Evolutionary conservation across 371 early-diverging fungal species (phyloP).

Genomic region (Syncephalastrum monosporum): DNA sequence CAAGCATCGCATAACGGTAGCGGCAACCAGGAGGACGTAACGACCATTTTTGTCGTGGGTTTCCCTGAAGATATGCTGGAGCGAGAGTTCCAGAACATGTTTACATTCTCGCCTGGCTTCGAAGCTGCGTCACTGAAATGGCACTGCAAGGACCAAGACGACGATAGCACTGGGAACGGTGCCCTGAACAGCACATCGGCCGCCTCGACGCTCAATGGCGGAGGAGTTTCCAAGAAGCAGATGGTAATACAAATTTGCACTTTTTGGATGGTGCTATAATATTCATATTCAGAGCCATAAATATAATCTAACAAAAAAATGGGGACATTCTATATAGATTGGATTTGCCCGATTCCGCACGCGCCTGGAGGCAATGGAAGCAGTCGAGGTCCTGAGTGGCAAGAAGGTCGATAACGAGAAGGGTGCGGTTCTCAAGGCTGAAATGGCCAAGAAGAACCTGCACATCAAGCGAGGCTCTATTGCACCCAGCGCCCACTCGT

Average conservation of each 20-base stretch:
- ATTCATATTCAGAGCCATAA: slow-evolving; percentile 9
- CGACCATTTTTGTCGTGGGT: slow-evolving; percentile 96
- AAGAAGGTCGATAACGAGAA: slow-evolving; percentile 39
- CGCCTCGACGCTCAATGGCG: slow-evolving; percentile 20
- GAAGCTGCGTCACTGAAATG: slow-evolving; percentile 93
- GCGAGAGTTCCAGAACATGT: slow-evolving; percentile 97
- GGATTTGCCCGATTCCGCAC: slow-evolving; percentile 45
- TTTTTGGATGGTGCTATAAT: not conserved
- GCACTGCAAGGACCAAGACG: slow-evolving; percentile 63
- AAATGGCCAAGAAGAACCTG: slow-evolving; percentile 53
- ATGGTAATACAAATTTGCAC: slow-evolving; percentile 65
- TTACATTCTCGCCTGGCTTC: slow-evolving; percentile 92
- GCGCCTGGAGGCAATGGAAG: slow-evolving; percentile 38
- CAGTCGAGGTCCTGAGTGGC: slow-evolving; percentile 34
- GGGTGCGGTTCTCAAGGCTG: slow-evolving; percentile 37
- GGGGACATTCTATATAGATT: slow-evolving; percentile 24
- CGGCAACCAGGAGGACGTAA: slow-evolving; percentile 58
- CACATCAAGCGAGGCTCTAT: slow-evolving; percentile 38
- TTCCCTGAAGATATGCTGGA: slow-evolving; percentile 97
- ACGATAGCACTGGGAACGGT: slow-evolving; percentile 24
- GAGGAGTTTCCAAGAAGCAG: slow-evolving; percentile 62
- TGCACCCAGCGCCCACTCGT: slow-evolving; percentile 11
- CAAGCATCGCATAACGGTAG: not conserved
- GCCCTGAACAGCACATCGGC: slow-evolving; percentile 21
- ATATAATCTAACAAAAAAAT: slow-evolving; percentile 6